Evolutionary conservation across 2,329 filamentous ascomycete genomes (phyloP).

Genomic region (Teratosphaeria nubilosa): DNA sequence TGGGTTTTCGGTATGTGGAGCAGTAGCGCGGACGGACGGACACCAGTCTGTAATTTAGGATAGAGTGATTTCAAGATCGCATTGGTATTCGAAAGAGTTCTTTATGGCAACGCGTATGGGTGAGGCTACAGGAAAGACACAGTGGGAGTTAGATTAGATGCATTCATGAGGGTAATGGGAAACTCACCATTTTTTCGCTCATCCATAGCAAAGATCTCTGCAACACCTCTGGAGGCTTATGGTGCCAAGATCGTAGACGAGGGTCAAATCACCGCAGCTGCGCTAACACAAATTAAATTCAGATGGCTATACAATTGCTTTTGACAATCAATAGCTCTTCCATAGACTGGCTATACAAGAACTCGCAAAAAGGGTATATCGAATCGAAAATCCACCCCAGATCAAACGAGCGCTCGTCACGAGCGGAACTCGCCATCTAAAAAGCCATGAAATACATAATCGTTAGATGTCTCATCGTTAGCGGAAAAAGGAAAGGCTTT

Average conservation of each 20-base stretch:
- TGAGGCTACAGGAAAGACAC: too few relatives aligned
- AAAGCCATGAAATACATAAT: background rate
- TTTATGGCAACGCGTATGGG: too few relatives aligned
- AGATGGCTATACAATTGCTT: background rate
- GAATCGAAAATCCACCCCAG: background rate
- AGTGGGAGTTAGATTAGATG: too few relatives aligned
- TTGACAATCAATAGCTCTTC: background rate
- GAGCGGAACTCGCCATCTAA: background rate
- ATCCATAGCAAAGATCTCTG: background rate
- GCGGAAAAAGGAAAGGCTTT: background rate
- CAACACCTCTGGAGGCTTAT: background rate
- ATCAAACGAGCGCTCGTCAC: background rate
- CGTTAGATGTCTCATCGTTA: background rate
- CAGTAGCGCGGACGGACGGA: too few relatives aligned
- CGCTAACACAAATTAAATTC: background rate
- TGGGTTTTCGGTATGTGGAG: too few relatives aligned
- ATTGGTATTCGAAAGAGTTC: too few relatives aligned
- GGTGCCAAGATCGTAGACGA: background rate
- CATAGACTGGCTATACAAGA: background rate
- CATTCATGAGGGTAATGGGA: background rate
- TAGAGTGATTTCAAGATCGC: too few relatives aligned
- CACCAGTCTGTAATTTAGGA: too few relatives aligned
- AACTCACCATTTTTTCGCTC: background rate
- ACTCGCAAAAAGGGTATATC: background rate
- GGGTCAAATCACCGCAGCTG: background rate